Percentiles rank a stretch among this genome's conserved stretches.
Conservation (phyloP, 345 rosid species). For the Ailanthus altissimus region DNA sequence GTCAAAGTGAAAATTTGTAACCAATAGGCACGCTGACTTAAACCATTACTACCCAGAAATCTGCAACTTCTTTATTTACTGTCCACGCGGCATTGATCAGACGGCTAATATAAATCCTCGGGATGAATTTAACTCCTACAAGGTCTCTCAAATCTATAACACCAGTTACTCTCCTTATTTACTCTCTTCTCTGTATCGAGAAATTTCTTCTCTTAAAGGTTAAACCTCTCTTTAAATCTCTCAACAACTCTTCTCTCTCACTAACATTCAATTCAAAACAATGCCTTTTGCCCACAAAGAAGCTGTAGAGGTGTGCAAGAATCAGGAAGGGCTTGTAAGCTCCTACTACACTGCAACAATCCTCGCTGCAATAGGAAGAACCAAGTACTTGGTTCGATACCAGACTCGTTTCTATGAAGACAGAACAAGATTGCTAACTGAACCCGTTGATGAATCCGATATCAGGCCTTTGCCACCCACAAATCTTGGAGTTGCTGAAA, state of each 20-base stretch:
- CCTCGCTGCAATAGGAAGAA: conserved; percentile 32
- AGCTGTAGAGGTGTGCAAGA: conserved; percentile 30
- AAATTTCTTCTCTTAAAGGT: neutral
- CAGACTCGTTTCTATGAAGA: conserved; percentile 23
- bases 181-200: neutral
- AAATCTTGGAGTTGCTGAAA: conserved; percentile 12
- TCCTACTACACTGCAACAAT: conserved; percentile 26
- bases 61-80: too few relatives aligned
- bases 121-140: neutral
- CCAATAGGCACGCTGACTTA: too few relatives aligned
- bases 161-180: neutral
- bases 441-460: conserved; percentile 29
- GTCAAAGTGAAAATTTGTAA: too few relatives aligned
- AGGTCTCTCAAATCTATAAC: neutral
- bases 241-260: neutral
- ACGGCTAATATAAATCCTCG: neutral
- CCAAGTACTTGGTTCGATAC: conserved; percentile 29
- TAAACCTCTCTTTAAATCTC: conserved; percentile 1
- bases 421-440: conserved; percentile 18
- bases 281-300: conserved; percentile 23
- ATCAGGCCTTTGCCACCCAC: conserved; percentile 31
- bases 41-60: too few relatives aligned
- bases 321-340: conserved; percentile 17
- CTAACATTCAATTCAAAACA: neutral
- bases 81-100: neutral